Evolutionary conservation across 768 basidiomycete genomes (phyloP).

Genomic region (Termitomyces titanicus): DNA sequence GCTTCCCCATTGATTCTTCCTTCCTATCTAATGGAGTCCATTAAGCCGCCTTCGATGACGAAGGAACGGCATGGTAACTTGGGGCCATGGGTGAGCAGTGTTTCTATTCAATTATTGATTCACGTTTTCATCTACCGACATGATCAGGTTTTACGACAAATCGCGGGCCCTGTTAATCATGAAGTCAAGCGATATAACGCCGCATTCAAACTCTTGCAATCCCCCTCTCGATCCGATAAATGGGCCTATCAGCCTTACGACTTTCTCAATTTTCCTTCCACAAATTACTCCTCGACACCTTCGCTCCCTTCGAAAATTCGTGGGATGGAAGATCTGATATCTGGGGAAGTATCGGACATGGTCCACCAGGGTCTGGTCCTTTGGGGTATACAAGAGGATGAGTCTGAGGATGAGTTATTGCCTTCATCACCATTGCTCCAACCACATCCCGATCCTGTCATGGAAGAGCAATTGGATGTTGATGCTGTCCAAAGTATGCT

Average conservation of each 20-base stretch:
- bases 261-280: conserved; percentile 41
- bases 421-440: neutral
- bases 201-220: conserved; percentile 30
- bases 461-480: neutral
- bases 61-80: conserved; percentile 46
- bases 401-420: conserved; percentile 1
- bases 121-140: conserved; percentile 13
- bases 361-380: conserved; percentile 47
- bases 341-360: conserved; percentile 43
- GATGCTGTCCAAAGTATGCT: neutral
- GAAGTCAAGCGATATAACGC: conserved; percentile 42
- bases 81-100: conserved; percentile 46
- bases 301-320: conserved; percentile 36
- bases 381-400: conserved; percentile 30
- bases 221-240: conserved; percentile 17
- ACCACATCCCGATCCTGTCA: neutral
- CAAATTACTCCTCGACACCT: conserved; percentile 33
- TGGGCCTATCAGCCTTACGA: conserved; percentile 37
- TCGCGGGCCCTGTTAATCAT: conserved; percentile 24
- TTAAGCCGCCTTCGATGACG: conserved; percentile 44
- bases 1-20: conserved; percentile 41
- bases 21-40: conserved; percentile 44
- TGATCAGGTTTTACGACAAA: conserved; percentile 21
- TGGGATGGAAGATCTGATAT: conserved; percentile 44
- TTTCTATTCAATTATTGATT: neutral